Evolutionary conservation across 352 stramenopile species (phyloP), one percentile per base, ranked within the genome.

Genomic region (Globisporangium irregulare): DNA sequence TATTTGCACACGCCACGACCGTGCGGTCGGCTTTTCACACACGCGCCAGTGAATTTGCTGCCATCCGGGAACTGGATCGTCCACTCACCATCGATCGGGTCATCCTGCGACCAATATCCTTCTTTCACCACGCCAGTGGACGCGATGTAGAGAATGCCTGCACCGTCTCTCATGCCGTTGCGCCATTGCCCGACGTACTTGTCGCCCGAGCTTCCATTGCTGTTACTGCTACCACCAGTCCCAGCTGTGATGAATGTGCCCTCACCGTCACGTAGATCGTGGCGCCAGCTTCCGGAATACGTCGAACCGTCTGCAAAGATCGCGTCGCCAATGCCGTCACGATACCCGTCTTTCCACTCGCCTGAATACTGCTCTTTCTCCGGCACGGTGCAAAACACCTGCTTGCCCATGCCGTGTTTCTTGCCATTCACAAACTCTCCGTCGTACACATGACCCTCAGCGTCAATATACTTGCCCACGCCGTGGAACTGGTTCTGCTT

Each of bases 1-100:
- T 94, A 95, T 55, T 92, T 91, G 67, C 91, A 88, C 43, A 92
- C 77, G 3, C 88, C 88, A 20, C 72, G 82, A 9, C 88, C 84
- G 38, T 94, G 82, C 14, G 86, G 83, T 27, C 81, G 76, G n/a
- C 81, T 77, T 9, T 78, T 79, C 20, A 91, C 70, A 32, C 86
- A 93, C 41, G 81, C 64, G 12, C 86, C 86, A 12, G 78, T 91
- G 70, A 91, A 93, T 64, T 91, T 90, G 68, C 83, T 92, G 34
- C 81, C 74, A 46, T 90, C 83, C 20, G 86, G 76, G 59, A 93
- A 93, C n/a, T 73, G 71, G 62, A 93, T 93, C 6, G 81, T 88
- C 86, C 86, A 93, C 27, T 91, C 82, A 9, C 83, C 83, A 27
- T 93, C 80, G 14, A 90, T 55, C 1, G 84, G 77, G 41, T 87